These are phyloP conservation scores for Coprinellus micaceus DNA, from an alignment of 768 basidiomycete species.

Conservation along the genomic window DNA sequence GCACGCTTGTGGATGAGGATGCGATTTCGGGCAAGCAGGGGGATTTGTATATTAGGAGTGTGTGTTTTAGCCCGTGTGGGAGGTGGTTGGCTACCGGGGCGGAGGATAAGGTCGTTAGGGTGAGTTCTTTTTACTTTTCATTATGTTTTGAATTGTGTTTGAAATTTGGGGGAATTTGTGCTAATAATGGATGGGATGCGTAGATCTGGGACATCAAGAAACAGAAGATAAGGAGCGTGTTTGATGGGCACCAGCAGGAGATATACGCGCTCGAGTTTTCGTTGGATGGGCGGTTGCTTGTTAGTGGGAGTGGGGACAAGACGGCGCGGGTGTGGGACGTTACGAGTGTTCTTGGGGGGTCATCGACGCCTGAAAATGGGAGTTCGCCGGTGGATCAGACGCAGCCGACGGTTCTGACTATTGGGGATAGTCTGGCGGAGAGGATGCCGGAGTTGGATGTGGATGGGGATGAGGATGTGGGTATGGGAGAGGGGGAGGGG, in stretches of 20 bases:
- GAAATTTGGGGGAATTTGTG: slow-evolving; percentile 16
- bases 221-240: slow-evolving; percentile 68
- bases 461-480: not conserved
- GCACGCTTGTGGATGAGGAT: slow-evolving; percentile 75
- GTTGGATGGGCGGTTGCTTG: slow-evolving; percentile 71
- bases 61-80: slow-evolving; percentile 86
- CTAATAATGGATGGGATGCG: slow-evolving; percentile 33
- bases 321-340: slow-evolving; percentile 42
- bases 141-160: not conserved
- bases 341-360: slow-evolving; percentile 27
- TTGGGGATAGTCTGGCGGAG: not conserved
- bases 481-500: not conserved
- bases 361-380: slow-evolving; percentile 39
- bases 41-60: slow-evolving; percentile 91
- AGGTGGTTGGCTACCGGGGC: slow-evolving; percentile 89
- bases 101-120: slow-evolving; percentile 86
- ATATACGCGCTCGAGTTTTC: slow-evolving; percentile 92
- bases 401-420: not conserved
- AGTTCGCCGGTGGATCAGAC: slow-evolving; percentile 24
- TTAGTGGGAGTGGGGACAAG: slow-evolving; percentile 78
- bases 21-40: slow-evolving; percentile 54
- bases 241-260: slow-evolving; percentile 85
- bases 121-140: slow-evolving; percentile 30
- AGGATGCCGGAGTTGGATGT: not conserved
- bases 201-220: slow-evolving; percentile 88